Conservation (phyloP, 1,284 basidiomycete genomes). For the Austroboletus olivaceoglutinosus region DNA sequence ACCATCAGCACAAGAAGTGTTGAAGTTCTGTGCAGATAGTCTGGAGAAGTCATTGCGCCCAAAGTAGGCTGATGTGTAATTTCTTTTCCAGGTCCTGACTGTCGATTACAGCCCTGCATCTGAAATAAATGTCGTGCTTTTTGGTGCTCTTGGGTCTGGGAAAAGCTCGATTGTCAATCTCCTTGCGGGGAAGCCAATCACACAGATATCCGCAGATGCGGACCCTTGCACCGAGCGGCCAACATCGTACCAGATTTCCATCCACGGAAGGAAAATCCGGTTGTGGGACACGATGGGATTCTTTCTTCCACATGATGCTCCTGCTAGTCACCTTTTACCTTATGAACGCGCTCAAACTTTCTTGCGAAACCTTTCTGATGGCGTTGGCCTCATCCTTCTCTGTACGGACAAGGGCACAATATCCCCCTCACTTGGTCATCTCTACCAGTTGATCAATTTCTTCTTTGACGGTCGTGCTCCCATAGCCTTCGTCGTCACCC, state of each 20-base stretch:
- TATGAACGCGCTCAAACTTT: constrained; percentile 9
- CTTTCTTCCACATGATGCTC: not conserved
- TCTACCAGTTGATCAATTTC: not conserved
- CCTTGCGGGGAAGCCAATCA: not conserved
- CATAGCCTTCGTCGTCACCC: constrained; percentile 30
- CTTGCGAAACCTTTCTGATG: constrained; percentile 4
- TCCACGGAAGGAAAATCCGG: not conserved
- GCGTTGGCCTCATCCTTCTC: not conserved
- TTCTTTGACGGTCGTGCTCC: constrained; percentile 15
- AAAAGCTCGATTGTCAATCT: constrained; percentile 5
- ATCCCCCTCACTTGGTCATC: not conserved
- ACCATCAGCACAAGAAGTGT: not conserved
- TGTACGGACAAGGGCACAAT: not conserved
- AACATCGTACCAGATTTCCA: not conserved
- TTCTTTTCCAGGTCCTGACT: not conserved
- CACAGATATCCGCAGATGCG: not conserved
- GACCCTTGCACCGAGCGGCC: not conserved
- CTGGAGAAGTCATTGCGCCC: not conserved
- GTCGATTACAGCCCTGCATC: not conserved
- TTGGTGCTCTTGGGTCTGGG: not conserved
- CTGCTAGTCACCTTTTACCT: not conserved
- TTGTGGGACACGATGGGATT: not conserved
- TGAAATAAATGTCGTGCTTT: not conserved
- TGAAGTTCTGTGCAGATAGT: not conserved
- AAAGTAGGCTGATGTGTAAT: not conserved